phyloP scores from a whole-genome alignment of 2,329 filamentous ascomycete species.

The Geosmithia putterillii region DNA sequence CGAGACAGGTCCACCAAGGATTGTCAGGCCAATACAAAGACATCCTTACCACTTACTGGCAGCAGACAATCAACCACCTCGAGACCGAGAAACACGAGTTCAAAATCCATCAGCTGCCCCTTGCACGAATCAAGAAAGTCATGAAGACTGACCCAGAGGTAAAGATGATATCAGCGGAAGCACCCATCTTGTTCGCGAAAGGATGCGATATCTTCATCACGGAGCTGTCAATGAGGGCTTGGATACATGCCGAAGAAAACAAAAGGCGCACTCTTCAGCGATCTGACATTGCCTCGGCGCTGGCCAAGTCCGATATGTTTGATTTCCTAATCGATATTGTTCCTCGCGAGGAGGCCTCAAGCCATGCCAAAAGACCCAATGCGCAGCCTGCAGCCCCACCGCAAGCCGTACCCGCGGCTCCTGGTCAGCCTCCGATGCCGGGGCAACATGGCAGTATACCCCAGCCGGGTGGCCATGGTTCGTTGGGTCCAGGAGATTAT shows the following conservation, averaged over 20 bases:
- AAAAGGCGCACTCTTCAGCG: slow-evolving; percentile 91
- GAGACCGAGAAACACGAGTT: slow-evolving; percentile 96
- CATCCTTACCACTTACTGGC: slow-evolving; percentile 97
- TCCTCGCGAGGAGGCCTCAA: slow-evolving; percentile 81
- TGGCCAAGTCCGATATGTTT: slow-evolving; percentile 99
- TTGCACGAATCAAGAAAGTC: slow-evolving; percentile 99
- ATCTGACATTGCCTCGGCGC: slow-evolving; percentile 88
- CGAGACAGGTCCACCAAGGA: slow-evolving; percentile 76
- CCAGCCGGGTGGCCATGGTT: slow-evolving; percentile 43
- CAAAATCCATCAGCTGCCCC: slow-evolving; percentile 90
- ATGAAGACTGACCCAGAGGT: slow-evolving; percentile 99
- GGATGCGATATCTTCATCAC: slow-evolving; percentile 99
- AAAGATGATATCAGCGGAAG: slow-evolving; percentile 99
- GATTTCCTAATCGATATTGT: slow-evolving; percentile 99
- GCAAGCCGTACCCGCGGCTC: slow-evolving; percentile 33
- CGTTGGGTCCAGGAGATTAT: slow-evolving; percentile 50
- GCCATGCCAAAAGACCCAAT: slow-evolving; percentile 66
- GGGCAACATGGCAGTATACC: slow-evolving; percentile 36
- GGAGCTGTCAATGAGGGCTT: slow-evolving; percentile 96
- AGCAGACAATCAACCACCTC: slow-evolving; percentile 91
- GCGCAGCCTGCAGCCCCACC: slow-evolving; percentile 31
- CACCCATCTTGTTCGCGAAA: slow-evolving; percentile 94
- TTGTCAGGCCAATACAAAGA: slow-evolving; percentile 88
- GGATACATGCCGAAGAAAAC: slow-evolving; percentile 99
- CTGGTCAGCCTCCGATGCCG: slow-evolving; percentile 38